Base-by-base conservation (phyloP, 2,329 filamentous ascomycete species). In the Diplodia sapinea region DNA sequence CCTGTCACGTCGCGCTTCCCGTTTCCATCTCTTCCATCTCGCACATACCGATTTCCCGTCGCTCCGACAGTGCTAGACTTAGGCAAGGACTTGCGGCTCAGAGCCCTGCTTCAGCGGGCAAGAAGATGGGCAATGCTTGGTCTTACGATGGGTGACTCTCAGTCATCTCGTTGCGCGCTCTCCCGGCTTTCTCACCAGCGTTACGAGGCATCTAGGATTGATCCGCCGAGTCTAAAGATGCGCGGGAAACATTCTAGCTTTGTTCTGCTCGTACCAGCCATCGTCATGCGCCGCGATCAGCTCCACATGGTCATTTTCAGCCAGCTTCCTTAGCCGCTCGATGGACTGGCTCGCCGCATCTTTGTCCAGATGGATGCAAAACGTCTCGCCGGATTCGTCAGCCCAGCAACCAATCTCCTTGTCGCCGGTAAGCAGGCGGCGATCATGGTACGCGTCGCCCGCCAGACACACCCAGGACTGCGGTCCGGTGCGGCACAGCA, bases 371-470 rank as follows among this genome's bases (percentile, higher is more conserved):
- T 87, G 85, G 57, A 87, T 84, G 70, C 84, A 85, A 56, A 83
- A 75, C 65, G 75, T 54, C 3, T 78, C 77, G 1, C 84, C 83
- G 26, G 74, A 75, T 2, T 78, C 79, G 70, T 84, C 81, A 56
- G 81, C 77, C 74, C 83, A 87, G 65, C 81, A 73, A 2, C 84
- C 85, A 63, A 87, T 84, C 0, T 77, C 81, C 70, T 80, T 84
- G 72, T 86, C 84, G 0, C 84, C 83, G 1, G 75, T 81, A 72
- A 87, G 72, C 2, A 87, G 79, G 49, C 85, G 73, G 0, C 75
- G 74, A 71, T 87, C 84, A 70, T 87, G 85, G 69, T 82, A 87
- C 38, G 82, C 82, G 71, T 87, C 85, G 0, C 84, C 85, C 8
- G 80, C 82, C 0, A 87, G 79, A 70, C 82, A 83, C 0, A 85